Base-by-base conservation (phyloP, 1,284 basidiomycete species). In the Leccinum fallax region DNA sequence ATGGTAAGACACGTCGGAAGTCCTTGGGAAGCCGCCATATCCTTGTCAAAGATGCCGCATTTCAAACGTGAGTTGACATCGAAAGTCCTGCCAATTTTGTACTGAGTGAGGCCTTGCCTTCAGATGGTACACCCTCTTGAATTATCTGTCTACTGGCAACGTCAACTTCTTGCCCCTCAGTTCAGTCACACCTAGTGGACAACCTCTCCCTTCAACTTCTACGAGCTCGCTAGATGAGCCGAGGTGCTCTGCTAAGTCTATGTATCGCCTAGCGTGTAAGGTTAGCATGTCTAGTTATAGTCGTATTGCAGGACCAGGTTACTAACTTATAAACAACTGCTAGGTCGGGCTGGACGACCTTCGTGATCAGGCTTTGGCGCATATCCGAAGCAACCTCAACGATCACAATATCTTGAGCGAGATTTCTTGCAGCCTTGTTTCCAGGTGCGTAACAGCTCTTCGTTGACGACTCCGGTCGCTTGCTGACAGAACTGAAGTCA, bases 391-490 rank as follows among this genome's bases (percentile, higher is more conserved):
- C n/a, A 19, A 46, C 40, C 40, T 46, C n/a, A 46, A 11, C n/a
- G 71, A 74, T 48, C 32, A 67, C 13, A 76, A 72, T 34, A 61
- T 76, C 10, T 26, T 72, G 11, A 36, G 53, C 32, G 71, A 72
- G 32, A 53, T 74, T 10, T 62, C 72, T 0, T 72, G 55, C n/a
- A 66, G 53, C 38, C 43, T 74, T 1, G 51, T 64, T 11, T 65
- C 71, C 1, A 73, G 26, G 71, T 74, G 10, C 1, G 36, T 34
- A 6, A 13, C 7, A 8, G 11, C 7, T 5, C 1, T 16, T 2
- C 10, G 19, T 15, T 9, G 3, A 3, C 21, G 10, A 2, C n/a
- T 15, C 2, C 21, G 4, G 13, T 40, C 21, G 21, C 46, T 16
- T 19, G 34, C 52, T 56, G 10, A 58, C 51, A 7, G 16, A 2